Percentiles rank a stretch among this genome's conserved stretches.
These are phyloP conservation scores for Sporothrix inflata DNA, from an alignment of 2,329 filamentous ascomycete genomes.

Conservation along the genomic window DNA sequence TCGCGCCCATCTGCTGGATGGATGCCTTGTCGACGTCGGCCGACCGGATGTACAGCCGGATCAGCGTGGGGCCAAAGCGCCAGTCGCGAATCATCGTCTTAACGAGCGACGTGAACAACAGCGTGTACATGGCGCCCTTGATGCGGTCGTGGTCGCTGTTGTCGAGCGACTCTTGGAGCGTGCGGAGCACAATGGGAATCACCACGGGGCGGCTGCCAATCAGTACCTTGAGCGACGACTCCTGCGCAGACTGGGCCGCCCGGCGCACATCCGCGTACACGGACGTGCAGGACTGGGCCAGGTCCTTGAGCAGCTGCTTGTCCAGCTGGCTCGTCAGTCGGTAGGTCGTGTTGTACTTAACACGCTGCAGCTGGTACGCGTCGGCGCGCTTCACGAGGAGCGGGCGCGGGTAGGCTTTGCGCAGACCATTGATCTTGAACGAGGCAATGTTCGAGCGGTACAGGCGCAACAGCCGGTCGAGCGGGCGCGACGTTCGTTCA, in stretches of 20 bases:
- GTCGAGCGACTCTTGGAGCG: constrained; percentile 76
- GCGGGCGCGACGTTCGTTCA: constrained; percentile 88
- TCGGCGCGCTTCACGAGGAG: constrained; percentile 91
- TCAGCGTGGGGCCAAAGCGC: constrained; percentile 89
- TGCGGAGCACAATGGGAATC: constrained; percentile 81
- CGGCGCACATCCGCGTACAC: constrained; percentile 94
- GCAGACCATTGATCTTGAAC: constrained; percentile 90
- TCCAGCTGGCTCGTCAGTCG: constrained; percentile 89
- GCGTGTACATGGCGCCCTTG: constrained; percentile 89
- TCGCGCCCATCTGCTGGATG: constrained; percentile 84
- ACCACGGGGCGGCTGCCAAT: constrained; percentile 86
- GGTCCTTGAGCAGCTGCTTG: constrained; percentile 78
- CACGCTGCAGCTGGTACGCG: constrained; percentile 90
- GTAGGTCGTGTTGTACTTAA: constrained; percentile 89
- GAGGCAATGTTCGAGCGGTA: constrained; percentile 85
- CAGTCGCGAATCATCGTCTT: constrained; percentile 90
- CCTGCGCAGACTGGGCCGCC: constrained; percentile 86
- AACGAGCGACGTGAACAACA: constrained; percentile 84
- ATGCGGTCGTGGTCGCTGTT: constrained; percentile 85
- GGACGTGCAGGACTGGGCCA: constrained; percentile 87
- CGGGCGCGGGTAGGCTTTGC: constrained; percentile 90
- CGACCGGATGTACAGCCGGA: constrained; percentile 87
- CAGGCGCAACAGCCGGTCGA: constrained; percentile 83
- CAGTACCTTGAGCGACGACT: constrained; percentile 89
- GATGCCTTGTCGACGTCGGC: constrained; percentile 91